Evolutionary conservation across 345 rosid species (phyloP), one percentile per base, ranked within the genome.

Genomic region (Euphorbia lathyris): DNA sequence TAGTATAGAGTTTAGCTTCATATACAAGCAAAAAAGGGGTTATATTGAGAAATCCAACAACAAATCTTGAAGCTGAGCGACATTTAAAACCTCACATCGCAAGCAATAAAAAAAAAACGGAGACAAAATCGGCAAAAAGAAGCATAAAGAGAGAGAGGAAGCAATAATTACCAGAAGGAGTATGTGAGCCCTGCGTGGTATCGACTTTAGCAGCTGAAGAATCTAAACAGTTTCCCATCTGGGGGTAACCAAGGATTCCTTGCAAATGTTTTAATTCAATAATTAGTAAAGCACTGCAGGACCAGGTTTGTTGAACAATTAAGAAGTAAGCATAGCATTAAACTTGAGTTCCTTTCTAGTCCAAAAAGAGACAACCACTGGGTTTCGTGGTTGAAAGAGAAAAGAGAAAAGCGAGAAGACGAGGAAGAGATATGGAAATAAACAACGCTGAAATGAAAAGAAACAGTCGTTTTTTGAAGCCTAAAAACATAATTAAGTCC

Each of bases 201-300:
- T 75, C 74, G 0, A 63, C 78, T 69, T 63, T 75, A 22, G 73
- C 65, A 14, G 74, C 63, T 34, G 78, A 69, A 69, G 74, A 64
- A 69, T 75, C 69, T 38, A 75, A 69, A 47, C 78, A 75, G 73
- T 75, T 75, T n/a, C 78, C 78, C 78, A 75, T 75, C 32, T 34
- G 60, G 36, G 14, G 22, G 14, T 6, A 38, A 56, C 27, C 48
- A 67, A 55, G 53, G 23, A 19, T 20, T n/a, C n/a, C n/a, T n/a
- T n/a, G n/a, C n/a, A n/a, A n/a, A n/a, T n/a, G n/a, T n/a, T n/a
- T n/a, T n/a, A n/a, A n/a, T n/a, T n/a, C n/a, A n/a, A n/a, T n/a
- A n/a, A n/a, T n/a, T n/a, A n/a, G n/a, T n/a, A n/a, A n/a, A n/a
- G n/a, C n/a, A n/a, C n/a, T n/a, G n/a, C n/a, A n/a, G n/a, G n/a